Percentiles rank a stretch among this genome's conserved stretches.
These are phyloP conservation scores for Camelina hispida DNA, from an alignment of 345 rosid genomes.

Conservation along the genomic window DNA sequence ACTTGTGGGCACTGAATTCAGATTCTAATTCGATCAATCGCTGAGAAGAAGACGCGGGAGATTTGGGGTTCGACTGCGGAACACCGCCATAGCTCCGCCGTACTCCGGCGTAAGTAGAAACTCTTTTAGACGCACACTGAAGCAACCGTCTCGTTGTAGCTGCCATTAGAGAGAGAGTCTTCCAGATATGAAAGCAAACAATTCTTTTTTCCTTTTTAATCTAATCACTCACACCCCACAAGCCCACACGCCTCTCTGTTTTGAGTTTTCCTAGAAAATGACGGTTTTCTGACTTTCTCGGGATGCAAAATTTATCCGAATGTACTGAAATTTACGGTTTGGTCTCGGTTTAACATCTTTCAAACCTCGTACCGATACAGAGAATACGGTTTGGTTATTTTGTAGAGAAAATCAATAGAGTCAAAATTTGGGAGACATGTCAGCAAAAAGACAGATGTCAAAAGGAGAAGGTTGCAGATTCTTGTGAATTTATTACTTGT, in stretches of 20 bases:
- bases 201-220: neutral
- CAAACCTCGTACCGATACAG: too few relatives aligned
- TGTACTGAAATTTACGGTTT: neutral
- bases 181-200: constrained; percentile 15
- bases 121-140: constrained; percentile 33
- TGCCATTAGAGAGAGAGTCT: constrained; percentile 45
- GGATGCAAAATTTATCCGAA: constrained; percentile 14
- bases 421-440: too few relatives aligned
- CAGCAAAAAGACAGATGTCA: too few relatives aligned
- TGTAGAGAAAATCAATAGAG: too few relatives aligned
- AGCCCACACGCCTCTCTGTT: neutral
- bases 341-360: neutral
- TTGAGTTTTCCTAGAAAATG: constrained; percentile 15
- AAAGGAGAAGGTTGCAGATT: too few relatives aligned
- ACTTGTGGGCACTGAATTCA: constrained; percentile 95
- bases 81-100: constrained; percentile 54
- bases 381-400: too few relatives aligned
- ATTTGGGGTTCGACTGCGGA: constrained; percentile 48
- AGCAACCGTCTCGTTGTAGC: constrained; percentile 46
- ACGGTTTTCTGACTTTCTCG: neutral
- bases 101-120: constrained; percentile 28
- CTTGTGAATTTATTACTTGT: too few relatives aligned
- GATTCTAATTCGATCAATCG: constrained; percentile 72
- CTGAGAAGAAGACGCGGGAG: constrained; percentile 61
- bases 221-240: neutral